These are phyloP conservation scores for Coccomyxa sp. DNA, from an alignment of 139 green algal genomes.

Conservation along the genomic window DNA sequence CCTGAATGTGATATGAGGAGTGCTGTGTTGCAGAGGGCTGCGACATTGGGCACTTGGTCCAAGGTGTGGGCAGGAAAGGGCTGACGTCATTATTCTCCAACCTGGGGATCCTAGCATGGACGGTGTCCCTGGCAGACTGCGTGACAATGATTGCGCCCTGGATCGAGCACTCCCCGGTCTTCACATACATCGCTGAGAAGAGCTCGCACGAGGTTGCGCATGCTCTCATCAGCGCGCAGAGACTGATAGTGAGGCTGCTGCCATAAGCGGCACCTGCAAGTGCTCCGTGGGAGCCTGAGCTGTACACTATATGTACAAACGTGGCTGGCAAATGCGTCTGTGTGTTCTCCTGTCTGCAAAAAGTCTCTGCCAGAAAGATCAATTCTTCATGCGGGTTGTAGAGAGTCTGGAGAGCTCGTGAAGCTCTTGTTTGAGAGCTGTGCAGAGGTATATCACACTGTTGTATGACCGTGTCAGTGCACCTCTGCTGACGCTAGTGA, in stretches of 20 bases:
- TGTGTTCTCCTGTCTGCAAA: too few relatives aligned
- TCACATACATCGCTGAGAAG: neutral
- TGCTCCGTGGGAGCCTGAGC: too few relatives aligned
- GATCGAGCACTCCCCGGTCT: constrained; percentile 2
- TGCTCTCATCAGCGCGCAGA: neutral
- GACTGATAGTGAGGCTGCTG: neutral
- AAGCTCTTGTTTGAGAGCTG: too few relatives aligned
- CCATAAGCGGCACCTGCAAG: too few relatives aligned
- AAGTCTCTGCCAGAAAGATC: too few relatives aligned
- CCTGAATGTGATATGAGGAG: neutral
- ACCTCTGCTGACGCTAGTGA: too few relatives aligned
- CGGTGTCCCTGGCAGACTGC: neutral
- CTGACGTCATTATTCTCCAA: constrained; percentile 3
- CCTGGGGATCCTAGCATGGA: neutral
- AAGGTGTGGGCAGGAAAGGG: neutral
- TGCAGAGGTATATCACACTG: too few relatives aligned
- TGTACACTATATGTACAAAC: too few relatives aligned
- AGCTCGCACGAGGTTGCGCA: neutral
- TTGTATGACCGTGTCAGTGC: too few relatives aligned
- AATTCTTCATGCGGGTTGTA: too few relatives aligned
- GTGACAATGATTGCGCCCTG: constrained; percentile 2
- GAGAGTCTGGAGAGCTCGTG: too few relatives aligned
- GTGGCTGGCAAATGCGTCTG: too few relatives aligned
- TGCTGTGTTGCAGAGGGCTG: constrained; percentile 2
- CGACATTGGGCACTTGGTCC: neutral